Percentiles rank a stretch among this genome's conserved stretches.
These are phyloP conservation scores for Sclerotiophoma versabilis DNA, from an alignment of 2,329 filamentous ascomycete species.

Conservation along the genomic window DNA sequence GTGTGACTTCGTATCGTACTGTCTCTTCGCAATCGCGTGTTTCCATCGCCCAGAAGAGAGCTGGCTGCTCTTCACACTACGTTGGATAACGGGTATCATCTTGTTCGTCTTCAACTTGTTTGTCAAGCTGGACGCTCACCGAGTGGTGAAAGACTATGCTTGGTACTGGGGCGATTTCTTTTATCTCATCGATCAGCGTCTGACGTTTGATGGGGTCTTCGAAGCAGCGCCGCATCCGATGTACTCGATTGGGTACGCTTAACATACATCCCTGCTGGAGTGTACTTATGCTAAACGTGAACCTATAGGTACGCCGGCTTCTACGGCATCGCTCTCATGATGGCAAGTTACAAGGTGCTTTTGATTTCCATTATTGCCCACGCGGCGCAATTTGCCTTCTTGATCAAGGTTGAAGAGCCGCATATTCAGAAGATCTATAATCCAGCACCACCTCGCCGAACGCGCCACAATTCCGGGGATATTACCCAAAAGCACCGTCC, in stretches of 20 bases:
- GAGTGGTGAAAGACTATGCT: conserved; percentile 97
- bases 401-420: conserved; percentile 90
- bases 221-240: conserved; percentile 83
- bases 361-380: conserved; percentile 97
- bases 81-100: conserved; percentile 79
- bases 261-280: neutral
- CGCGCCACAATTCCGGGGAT: conserved; percentile 53
- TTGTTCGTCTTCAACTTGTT: conserved; percentile 95
- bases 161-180: conserved; percentile 99
- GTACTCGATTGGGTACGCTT: conserved; percentile 20
- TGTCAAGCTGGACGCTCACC: conserved; percentile 97
- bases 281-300: conserved; percentile 11
- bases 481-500: conserved; percentile 50
- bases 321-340: conserved; percentile 98
- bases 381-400: conserved; percentile 90
- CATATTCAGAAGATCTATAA: conserved; percentile 99
- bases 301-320: conserved; percentile 84
- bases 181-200: conserved; percentile 95
- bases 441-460: conserved; percentile 78
- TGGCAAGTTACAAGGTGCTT: conserved; percentile 94
- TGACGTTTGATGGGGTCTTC: conserved; percentile 98
- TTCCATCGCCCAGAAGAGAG: conserved; percentile 79
- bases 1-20: conserved; percentile 98
- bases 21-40: conserved; percentile 91
- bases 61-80: conserved; percentile 69